Percentiles rank a stretch among this genome's conserved stretches.
These are phyloP conservation scores for Xylaria sp. DNA, from an alignment of 2,329 filamentous ascomycete species.

Conservation along the genomic window DNA sequence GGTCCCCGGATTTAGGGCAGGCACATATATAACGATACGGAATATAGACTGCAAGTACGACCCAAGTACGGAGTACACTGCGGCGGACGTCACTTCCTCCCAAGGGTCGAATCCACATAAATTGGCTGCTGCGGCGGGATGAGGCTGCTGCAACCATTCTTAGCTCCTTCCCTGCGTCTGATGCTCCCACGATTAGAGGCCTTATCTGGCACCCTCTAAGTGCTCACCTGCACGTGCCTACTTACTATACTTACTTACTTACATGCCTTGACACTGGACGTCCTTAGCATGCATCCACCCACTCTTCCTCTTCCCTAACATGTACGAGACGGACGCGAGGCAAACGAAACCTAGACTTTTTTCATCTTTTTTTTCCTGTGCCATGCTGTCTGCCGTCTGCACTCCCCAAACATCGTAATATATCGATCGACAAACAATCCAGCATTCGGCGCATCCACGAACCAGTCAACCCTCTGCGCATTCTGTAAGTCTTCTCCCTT, in stretches of 20 bases:
- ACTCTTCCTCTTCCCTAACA: background rate
- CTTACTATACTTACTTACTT: background rate
- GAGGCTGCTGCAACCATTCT: background rate
- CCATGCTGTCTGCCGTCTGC: slow-evolving; percentile 3
- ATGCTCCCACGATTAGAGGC: background rate
- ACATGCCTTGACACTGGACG: background rate
- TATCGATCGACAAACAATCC: background rate
- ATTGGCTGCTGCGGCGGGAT: background rate
- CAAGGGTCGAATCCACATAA: background rate
- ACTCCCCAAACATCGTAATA: background rate
- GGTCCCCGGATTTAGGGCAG: too few relatives aligned
- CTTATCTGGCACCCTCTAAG: background rate
- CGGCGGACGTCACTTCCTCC: too few relatives aligned
- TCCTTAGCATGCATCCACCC: slow-evolving; percentile 8
- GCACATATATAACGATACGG: too few relatives aligned
- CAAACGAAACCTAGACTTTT: slow-evolving; percentile 11
- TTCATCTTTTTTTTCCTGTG: slow-evolving; percentile 2
- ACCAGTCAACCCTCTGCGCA: background rate
- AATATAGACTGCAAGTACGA: too few relatives aligned
- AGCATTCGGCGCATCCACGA: background rate
- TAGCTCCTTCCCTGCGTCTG: background rate
- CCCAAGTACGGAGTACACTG: too few relatives aligned
- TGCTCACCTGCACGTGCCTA: background rate
- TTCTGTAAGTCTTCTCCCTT: background rate
- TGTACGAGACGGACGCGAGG: background rate